Conservation (phyloP, 202 grass and related monocot species). For the Panicum virgatum region DNA sequence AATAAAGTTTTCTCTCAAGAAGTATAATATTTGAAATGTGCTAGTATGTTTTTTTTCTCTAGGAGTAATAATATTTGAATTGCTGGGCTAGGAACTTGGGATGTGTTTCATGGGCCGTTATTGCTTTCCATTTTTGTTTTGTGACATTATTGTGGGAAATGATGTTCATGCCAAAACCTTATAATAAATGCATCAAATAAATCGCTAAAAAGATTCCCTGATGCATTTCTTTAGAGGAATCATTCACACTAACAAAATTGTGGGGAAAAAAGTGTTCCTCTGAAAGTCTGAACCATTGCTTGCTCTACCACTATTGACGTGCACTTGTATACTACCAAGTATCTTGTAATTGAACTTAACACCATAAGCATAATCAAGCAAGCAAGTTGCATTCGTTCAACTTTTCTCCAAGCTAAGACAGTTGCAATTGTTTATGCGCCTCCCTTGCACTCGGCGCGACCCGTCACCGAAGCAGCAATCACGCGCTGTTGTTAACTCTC, state of each 20-base stretch:
- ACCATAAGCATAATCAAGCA: neutral
- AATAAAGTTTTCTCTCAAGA: too few species aligned
- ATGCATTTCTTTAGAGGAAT: neutral
- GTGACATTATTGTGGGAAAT: neutral
- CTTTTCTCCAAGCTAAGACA: neutral
- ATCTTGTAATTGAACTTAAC: neutral
- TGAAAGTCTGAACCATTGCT: neutral
- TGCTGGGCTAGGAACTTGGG: too few species aligned
- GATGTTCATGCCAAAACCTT: neutral
- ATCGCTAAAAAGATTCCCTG: neutral
- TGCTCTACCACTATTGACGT: neutral
- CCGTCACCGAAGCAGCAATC: slow-evolving; percentile 16
- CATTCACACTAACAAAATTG: neutral
- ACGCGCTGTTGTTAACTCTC: slow-evolving; percentile 8
- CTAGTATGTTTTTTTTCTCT: too few species aligned
- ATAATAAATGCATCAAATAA: neutral
- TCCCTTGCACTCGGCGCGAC: slow-evolving; percentile 16
- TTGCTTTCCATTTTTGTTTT: neutral
- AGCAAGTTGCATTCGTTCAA: slow-evolving; percentile 18
- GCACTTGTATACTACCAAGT: neutral
- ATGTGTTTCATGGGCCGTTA: too few species aligned
- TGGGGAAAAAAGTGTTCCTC: neutral
- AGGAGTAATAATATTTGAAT: too few species aligned
- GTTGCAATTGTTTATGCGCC: slow-evolving; percentile 30
- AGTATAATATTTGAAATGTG: too few species aligned